Evolutionary conservation across 192 early-diverging fungal species (phyloP), one percentile per base, ranked within the genome.

Genomic region (Allomyces macrogynus): DNA sequence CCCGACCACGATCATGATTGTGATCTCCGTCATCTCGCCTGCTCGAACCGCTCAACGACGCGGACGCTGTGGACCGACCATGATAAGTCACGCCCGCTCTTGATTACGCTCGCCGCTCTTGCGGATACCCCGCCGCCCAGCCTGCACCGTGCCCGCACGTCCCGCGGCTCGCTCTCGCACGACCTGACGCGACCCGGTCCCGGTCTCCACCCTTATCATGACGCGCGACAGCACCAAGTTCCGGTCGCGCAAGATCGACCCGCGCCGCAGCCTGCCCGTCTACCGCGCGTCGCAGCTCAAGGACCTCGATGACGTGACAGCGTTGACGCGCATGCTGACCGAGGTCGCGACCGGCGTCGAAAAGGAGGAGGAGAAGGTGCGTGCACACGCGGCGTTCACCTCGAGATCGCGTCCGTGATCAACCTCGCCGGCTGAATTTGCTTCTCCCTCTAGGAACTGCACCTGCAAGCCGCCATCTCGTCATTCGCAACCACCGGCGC

Each of bases 301-400:
- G 27, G 92, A 94, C 74, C 77, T 94, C 32, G 83, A 88, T 60
- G 89, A 90, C 63, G 78, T 83, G 26, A 70, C 78, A 18, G 79
- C 81, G 62, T 79, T 84, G 63, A 86, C 80, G 60, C 72, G 84
- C 22, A 72, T 80, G 27, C 76, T 84, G 16, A 77, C 83, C 24
- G 73, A 81, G 66, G 82, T 89, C 60, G 88, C 89, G 63, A 99
- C 92, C 10, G 95, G 95, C 67, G 95, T 98, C 7, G 93, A 96
- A 68, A 95, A 98, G 73, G 95, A 94, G 68, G 95, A 97, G 76
- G 94, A 98, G 71, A 85, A 89, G 76, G 89, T 87, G 67, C 64
- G 81, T 4, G 26, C 26, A 4, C 1, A 27, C 2, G 26, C 63
- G 44, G 23, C 11, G 27, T 62, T n/a, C n/a, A n/a, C n/a, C n/a